A percentile compares a stretch with the other conserved stretches of the same genome.
Conservation (phyloP, 768 basidiomycete species). For the Mycena rosella region DNA sequence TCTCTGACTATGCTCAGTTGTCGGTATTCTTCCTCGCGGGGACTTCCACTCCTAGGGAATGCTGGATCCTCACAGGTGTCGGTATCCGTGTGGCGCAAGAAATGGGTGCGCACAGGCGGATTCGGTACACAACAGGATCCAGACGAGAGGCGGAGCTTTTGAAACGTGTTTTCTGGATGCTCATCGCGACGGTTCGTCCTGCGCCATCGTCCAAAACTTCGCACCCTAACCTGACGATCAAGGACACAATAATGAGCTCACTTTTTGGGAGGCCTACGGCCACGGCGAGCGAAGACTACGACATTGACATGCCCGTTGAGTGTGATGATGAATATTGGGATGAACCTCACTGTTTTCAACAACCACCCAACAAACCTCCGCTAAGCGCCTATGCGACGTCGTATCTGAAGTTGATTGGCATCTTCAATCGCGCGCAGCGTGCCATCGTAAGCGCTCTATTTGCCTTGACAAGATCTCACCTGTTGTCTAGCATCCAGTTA, state of each 20-base stretch:
- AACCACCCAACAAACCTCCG: slow-evolving; percentile 11
- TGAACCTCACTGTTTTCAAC: slow-evolving; percentile 10
- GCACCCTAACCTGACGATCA: neutral
- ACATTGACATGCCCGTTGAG: slow-evolving; percentile 15
- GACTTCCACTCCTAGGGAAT: slow-evolving; percentile 54
- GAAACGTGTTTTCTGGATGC: slow-evolving; percentile 19
- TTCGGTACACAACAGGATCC: slow-evolving; percentile 5
- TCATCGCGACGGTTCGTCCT: slow-evolving; percentile 3
- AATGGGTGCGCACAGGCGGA: slow-evolving; percentile 21
- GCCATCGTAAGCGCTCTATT: slow-evolving; percentile 5
- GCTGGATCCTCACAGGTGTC: slow-evolving; percentile 69
- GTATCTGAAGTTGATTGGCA: slow-evolving; percentile 21
- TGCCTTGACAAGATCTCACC: neutral
- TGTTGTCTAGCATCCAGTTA: slow-evolving; percentile 18
- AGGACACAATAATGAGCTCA: slow-evolving; percentile 24
- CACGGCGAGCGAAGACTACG: slow-evolving; percentile 22
- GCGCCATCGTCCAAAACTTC: neutral
- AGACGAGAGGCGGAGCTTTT: slow-evolving; percentile 2
- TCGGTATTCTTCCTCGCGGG: slow-evolving; percentile 45
- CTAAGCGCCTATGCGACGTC: neutral
- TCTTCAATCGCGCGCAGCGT: slow-evolving; percentile 15
- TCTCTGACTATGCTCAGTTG: slow-evolving; percentile 40
- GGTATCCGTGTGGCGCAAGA: slow-evolving; percentile 69
- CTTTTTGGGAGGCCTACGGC: slow-evolving; percentile 9
- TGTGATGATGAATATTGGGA: slow-evolving; percentile 29